Percentiles rank a stretch among this genome's conserved stretches.
phyloP scores from a whole-genome alignment of 2,329 filamentous ascomycete species.

The Epichloe gansuensis region DNA sequence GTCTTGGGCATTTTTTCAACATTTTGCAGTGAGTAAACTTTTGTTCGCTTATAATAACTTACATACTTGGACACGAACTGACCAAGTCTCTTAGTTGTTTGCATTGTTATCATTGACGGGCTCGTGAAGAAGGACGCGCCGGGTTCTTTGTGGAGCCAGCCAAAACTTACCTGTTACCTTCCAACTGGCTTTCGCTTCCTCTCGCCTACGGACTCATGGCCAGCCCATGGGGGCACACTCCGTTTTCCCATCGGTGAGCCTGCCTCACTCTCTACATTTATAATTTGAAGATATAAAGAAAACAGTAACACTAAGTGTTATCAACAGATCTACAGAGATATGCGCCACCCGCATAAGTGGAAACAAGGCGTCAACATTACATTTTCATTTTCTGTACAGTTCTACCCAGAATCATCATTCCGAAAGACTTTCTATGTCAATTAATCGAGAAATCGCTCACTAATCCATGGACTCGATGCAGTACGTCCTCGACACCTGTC shows the following conservation, averaged over 20 bases:
- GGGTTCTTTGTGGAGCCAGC: slow-evolving; percentile 77
- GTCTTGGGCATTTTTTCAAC: slow-evolving; percentile 87
- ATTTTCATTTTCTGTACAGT: slow-evolving; percentile 64
- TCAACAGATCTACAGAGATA: slow-evolving; percentile 48
- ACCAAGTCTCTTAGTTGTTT: slow-evolving; percentile 47
- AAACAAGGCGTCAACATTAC: slow-evolving; percentile 61
- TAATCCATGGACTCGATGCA: slow-evolving; percentile 17
- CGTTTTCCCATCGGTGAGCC: slow-evolving; percentile 63
- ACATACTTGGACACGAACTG: background rate
- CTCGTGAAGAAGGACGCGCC: slow-evolving; percentile 66
- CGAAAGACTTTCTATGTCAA: background rate
- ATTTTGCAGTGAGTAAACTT: slow-evolving; percentile 59
- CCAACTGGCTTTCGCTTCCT: slow-evolving; percentile 77
- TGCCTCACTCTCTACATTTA: slow-evolving; percentile 6
- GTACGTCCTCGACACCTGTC: slow-evolving; percentile 69
- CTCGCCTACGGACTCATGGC: slow-evolving; percentile 84
- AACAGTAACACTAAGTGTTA: background rate
- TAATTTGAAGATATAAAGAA: no score
- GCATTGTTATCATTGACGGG: slow-evolving; percentile 76
- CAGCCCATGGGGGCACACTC: slow-evolving; percentile 55
- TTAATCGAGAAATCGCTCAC: background rate
- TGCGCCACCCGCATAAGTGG: slow-evolving; percentile 72
- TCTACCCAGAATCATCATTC: background rate
- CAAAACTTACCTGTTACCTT: slow-evolving; percentile 67
- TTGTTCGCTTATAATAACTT: background rate